These are phyloP conservation scores for Moricandia arvensis DNA, from an alignment of 345 rosid genomes.

Conservation along the genomic window DNA sequence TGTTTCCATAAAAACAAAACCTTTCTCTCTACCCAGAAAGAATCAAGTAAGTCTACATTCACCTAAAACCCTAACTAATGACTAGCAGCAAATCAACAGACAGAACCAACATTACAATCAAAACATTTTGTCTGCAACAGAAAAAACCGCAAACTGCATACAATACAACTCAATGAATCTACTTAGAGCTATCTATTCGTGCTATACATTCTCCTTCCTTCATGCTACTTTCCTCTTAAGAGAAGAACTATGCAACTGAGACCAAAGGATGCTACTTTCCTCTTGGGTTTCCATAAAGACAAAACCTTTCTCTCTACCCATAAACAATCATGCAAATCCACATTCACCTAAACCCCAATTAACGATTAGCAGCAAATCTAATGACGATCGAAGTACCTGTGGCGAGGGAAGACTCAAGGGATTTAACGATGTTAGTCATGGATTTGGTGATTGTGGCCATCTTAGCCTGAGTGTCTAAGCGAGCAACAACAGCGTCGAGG, in stretches of 20 bases:
- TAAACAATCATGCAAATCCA: too few species aligned
- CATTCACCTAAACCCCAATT: too few species aligned
- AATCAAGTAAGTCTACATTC: background rate
- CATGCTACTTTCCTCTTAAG: background rate
- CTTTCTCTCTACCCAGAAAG: background rate
- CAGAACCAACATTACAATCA: background rate
- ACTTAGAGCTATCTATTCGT: background rate
- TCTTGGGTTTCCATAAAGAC: background rate
- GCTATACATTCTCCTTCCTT: background rate
- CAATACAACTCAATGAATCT: background rate
- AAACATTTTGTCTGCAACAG: background rate
- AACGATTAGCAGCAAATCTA: background rate
- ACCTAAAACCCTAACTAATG: background rate
- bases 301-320: too few species aligned
- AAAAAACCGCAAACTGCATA: background rate
- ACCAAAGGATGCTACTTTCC: background rate
- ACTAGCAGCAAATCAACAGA: background rate
- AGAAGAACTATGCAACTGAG: background rate
- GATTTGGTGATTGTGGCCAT: constrained; percentile 90
- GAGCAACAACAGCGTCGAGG: constrained; percentile 91
- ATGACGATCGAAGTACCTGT: constrained; percentile 49
- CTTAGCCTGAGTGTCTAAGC: constrained; percentile 95
- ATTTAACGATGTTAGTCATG: constrained; percentile 84
- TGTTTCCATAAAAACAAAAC: background rate
- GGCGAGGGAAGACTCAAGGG: constrained; percentile 84